phyloP scores from a whole-genome alignment of 768 basidiomycete genomes.

The Trametes sanguinea region DNA sequence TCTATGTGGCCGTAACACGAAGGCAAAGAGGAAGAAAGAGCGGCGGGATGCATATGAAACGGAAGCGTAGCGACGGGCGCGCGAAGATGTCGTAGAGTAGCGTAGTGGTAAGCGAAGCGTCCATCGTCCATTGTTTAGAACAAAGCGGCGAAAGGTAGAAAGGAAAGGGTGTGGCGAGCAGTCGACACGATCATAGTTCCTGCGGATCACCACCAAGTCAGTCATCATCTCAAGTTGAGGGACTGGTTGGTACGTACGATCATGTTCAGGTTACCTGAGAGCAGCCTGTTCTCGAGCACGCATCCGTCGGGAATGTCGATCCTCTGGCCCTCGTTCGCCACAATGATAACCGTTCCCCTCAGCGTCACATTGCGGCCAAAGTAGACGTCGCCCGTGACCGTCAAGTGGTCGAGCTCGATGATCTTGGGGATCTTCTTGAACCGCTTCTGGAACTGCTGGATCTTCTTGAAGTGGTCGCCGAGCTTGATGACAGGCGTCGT shows the following conservation, averaged over 20 bases:
- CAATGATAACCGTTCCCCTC: slow-evolving; percentile 86
- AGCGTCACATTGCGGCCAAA: slow-evolving; percentile 87
- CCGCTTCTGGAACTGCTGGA: slow-evolving; percentile 88
- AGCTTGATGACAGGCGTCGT: slow-evolving; percentile 96
- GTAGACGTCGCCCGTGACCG: slow-evolving; percentile 88
- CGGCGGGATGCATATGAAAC: no score
- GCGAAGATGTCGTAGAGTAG: background rate
- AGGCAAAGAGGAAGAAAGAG: background rate
- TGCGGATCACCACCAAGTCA: slow-evolving; percentile 8
- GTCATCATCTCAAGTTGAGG: background rate
- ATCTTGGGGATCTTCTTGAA: slow-evolving; percentile 95
- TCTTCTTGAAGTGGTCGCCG: slow-evolving; percentile 97
- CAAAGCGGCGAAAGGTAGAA: background rate
- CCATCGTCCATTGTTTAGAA: slow-evolving; percentile 6
- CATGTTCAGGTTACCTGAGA: slow-evolving; percentile 77
- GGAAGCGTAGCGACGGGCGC: slow-evolving; percentile 1
- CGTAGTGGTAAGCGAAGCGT: background rate
- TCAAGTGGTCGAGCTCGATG: slow-evolving; percentile 90
- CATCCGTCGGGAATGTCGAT: slow-evolving; percentile 63
- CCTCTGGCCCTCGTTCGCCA: slow-evolving; percentile 68
- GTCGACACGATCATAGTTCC: slow-evolving; percentile 33
- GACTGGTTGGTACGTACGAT: slow-evolving; percentile 45
- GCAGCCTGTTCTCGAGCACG: slow-evolving; percentile 58
- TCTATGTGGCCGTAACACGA: background rate
- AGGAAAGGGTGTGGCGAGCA: background rate